These are phyloP conservation scores for Tulasnella sp. DNA, from an alignment of 768 basidiomycete species.

Conservation along the genomic window DNA sequence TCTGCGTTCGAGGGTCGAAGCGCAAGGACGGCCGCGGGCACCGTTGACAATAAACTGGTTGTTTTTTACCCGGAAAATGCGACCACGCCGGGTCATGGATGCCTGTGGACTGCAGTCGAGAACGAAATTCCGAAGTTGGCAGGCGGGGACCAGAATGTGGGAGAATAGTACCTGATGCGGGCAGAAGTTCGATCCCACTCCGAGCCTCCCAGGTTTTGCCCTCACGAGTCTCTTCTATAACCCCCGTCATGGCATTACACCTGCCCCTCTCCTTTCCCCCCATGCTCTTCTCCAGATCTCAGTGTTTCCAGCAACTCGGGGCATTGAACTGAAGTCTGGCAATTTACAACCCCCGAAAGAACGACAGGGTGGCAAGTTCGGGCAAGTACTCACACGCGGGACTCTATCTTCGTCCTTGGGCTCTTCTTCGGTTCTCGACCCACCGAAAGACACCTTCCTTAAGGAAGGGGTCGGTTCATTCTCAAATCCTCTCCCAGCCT, in stretches of 20 bases:
- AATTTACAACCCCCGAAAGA: slow-evolving; percentile 10
- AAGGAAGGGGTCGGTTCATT: slow-evolving; percentile 15
- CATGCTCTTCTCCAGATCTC: slow-evolving; percentile 19
- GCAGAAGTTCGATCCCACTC: slow-evolving; percentile 7
- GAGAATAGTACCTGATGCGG: slow-evolving; percentile 5
- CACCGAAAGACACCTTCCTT: slow-evolving; percentile 13
- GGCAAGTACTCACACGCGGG: slow-evolving; percentile 13
- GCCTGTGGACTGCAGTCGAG: neutral
- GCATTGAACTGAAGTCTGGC: slow-evolving; percentile 15
- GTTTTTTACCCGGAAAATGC: neutral
- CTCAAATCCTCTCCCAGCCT: slow-evolving; percentile 22
- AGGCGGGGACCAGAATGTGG: slow-evolving; percentile 6
- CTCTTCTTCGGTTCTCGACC: slow-evolving; percentile 16
- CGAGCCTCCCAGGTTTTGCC: slow-evolving; percentile 19
- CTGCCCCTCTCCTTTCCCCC: slow-evolving; percentile 16
- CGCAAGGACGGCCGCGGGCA: neutral
- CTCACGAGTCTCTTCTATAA: slow-evolving; percentile 18
- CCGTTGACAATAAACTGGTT: neutral
- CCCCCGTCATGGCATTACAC: slow-evolving; percentile 13
- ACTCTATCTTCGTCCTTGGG: slow-evolving; percentile 9
- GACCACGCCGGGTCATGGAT: neutral
- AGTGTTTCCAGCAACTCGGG: slow-evolving; percentile 14
- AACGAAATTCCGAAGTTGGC: neutral
- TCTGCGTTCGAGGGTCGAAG: neutral
- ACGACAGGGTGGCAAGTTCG: slow-evolving; percentile 12